Evolutionary conservation across 1,139 yeast species (phyloP).

Genomic region (Kurtzmaniella natalensis): DNA sequence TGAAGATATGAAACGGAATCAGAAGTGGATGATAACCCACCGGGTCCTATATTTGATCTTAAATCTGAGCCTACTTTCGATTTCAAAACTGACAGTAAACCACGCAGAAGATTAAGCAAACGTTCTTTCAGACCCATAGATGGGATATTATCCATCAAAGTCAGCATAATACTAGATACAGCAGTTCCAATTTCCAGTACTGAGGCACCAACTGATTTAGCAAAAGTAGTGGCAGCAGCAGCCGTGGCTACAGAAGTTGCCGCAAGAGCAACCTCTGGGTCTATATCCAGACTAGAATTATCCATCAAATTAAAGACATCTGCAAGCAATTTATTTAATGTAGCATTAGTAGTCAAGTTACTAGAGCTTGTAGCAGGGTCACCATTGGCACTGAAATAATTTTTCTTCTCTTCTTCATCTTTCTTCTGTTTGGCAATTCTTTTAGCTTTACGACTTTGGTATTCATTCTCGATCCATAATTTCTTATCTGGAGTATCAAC

Average conservation of each 20-base stretch:
- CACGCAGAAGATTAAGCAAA: conserved; percentile 30
- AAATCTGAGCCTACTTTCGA: too few species aligned
- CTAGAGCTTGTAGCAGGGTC: conserved; percentile 1
- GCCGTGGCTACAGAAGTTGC: conserved; percentile 40
- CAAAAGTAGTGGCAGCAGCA: conserved; percentile 32
- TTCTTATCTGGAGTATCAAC: conserved; percentile 48
- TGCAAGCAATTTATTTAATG: conserved; percentile 23
- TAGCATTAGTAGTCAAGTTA: conserved; percentile 16
- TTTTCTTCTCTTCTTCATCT: conserved; percentile 15
- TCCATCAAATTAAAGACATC: conserved; percentile 36
- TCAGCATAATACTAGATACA: conserved; percentile 23
- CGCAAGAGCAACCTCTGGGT: conserved; percentile 32
- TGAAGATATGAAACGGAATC: neutral
- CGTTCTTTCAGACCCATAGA: conserved; percentile 26
- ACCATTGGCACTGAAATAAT: conserved; percentile 1
- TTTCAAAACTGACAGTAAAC: conserved; percentile 8
- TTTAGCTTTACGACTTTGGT: conserved; percentile 57
- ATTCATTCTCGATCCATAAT: conserved; percentile 78
- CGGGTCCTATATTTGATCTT: too few species aligned
- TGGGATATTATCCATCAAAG: conserved; percentile 24
- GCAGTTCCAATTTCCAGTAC: conserved; percentile 9
- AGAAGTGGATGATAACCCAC: neutral
- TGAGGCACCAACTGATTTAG: conserved; percentile 14
- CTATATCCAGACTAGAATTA: conserved; percentile 31
- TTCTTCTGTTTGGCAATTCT: conserved; percentile 40